Evolutionary conservation across 2,329 filamentous ascomycete species (phyloP), one percentile per base, ranked within the genome.

Genomic region (Metarhizium guizhouense): DNA sequence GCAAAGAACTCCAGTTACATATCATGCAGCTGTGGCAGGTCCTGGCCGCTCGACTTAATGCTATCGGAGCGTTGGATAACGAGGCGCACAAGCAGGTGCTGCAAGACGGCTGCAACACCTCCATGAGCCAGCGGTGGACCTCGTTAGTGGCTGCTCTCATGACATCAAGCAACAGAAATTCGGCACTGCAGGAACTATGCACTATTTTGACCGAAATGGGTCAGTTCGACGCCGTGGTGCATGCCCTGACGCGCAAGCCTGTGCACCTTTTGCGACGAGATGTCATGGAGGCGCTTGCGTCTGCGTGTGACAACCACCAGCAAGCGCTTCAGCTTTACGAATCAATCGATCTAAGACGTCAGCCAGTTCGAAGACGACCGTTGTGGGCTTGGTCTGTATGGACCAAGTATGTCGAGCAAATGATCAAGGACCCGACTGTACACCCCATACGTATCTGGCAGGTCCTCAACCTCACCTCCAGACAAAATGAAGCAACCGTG

Each of bases 381-480:
- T 7, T 53, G 4, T 70, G 70, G 65, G 52, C 62, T 16, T 74
- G 70, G 69, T 61, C 61, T 14, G 52, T 61, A 13, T 74, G 72
- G 72, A 56, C 55, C 18, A 62, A 60, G 4, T 66, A 72, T 54
- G 47, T 65, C 4, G 61, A 71, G 43, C 51, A 54, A 30, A 68
- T 74, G 57, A 65, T 73, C 57, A 63, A 63, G 42, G 69, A 73
- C 53, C 56, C 63, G 3, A 51, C 61, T 6, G 40, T 72, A 13
- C 54, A 58, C 6, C 38, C 60, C 10, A 20, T 36, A 16, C 52
- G 60, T 7, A 59, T 70, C 10, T 72, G 68, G 68, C 56, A 61
- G 32, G 54, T 68, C 20, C 57, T 72, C 20, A 58, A 63, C 36
- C 57, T 66, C 45, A n/a, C 6, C 20, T 4, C 5, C 7, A 14